Base-by-base conservation (phyloP, 192 early-diverging fungal genomes). In the Haplosporangium gracile region DNA sequence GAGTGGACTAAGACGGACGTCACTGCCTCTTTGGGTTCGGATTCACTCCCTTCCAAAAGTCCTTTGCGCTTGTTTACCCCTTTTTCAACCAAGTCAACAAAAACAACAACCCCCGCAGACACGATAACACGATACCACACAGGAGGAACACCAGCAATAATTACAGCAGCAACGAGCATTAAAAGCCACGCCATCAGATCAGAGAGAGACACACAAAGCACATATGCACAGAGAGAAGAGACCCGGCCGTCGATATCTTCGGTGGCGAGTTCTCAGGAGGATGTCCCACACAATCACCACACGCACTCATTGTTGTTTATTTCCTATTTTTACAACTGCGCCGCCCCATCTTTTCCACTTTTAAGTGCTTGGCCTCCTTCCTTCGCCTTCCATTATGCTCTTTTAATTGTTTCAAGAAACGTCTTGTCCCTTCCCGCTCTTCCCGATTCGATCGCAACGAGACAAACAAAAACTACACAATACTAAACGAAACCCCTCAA, bases 401-500 rank as follows among this genome's bases (percentile, higher is more conserved):
- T 72, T 72, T 72, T 72, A 43, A 39, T 75, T 75, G 39, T 38
- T 75, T 75, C 73, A 38, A 49, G 73, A 40, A 26, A 15, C 45
- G 45, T 15, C 73, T 16, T 39, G 51, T 45, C 29, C 10, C 29
- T 8, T 57, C 29, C 32, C 24, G 51, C 74, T 34, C 51, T 49
- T 45, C 24, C 49, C 4, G 71, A 72, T 72, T 26, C 40, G 71
- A 7, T 72, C 42, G 34, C 68, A 70, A 32, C 38, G 68, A 38
- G 29, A 26, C 26, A 68, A 47, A 63, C 39, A 72, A 47, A 45
- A 55, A 53, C 51, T 43, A 26, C 71, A 15, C 29, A 55, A 55
- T 75, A 82, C 80, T 82, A 82, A 75, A 75, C 74, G 74, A 75
- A 51, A 11, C n/a, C 74, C 29, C 38, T 29, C 71, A 36, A 36